Percentiles rank a stretch among this genome's conserved stretches.
Conservation (phyloP, 208 protist genomes). For the Trypanosoma avium region DNA sequence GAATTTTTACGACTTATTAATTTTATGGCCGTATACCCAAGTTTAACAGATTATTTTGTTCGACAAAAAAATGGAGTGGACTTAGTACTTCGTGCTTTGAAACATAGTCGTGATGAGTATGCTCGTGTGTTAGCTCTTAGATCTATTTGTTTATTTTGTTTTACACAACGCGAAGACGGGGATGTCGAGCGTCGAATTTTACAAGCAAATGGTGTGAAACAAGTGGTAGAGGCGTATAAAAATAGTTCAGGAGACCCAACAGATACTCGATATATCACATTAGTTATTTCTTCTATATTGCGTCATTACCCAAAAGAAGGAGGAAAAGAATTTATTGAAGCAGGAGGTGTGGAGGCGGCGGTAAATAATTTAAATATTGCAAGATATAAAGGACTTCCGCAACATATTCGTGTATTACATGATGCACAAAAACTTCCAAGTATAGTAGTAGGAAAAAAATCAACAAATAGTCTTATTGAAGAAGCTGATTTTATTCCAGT, state of each 20-base stretch:
- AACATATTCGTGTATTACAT: constrained; percentile 84
- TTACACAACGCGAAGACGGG: constrained; percentile 80
- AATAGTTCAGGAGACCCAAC: constrained; percentile 83
- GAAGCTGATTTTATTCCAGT: constrained; percentile 82
- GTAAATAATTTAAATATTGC: constrained; percentile 84
- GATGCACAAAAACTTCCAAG: constrained; percentile 69
- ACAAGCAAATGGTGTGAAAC: constrained; percentile 66
- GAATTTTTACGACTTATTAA: constrained; percentile 86
- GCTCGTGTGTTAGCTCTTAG: constrained; percentile 76
- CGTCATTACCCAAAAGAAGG: constrained; percentile 79
- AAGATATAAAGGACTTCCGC: constrained; percentile 86
- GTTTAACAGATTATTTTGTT: constrained; percentile 74
- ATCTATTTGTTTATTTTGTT: constrained; percentile 75
- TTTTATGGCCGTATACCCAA: constrained; percentile 68
- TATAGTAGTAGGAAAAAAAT: constrained; percentile 32
- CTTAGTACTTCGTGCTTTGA: constrained; percentile 67
- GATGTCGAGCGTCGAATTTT: constrained; percentile 74
- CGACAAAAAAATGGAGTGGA: constrained; percentile 69
- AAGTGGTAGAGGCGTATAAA: constrained; percentile 78
- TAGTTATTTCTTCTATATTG: constrained; percentile 86
- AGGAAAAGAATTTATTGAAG: constrained; percentile 78
- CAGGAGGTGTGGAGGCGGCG: constrained; percentile 66
- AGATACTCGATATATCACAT: constrained; percentile 82
- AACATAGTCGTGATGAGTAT: constrained; percentile 69
- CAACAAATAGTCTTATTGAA: constrained; percentile 53